Conservation (phyloP, 129 eudicot species). For the Flaveria ramosissima region DNA sequence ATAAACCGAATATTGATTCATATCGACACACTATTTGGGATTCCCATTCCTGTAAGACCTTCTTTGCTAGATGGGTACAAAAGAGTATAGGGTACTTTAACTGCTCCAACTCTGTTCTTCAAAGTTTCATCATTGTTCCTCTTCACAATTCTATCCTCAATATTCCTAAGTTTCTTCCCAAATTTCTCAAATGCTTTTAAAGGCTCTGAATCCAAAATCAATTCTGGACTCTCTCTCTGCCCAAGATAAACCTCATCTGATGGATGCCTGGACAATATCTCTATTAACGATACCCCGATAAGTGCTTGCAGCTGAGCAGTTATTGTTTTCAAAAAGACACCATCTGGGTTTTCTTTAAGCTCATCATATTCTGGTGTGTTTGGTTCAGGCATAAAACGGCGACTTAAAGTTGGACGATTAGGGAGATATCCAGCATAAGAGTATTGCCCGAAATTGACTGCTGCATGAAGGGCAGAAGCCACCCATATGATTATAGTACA, state of each 20-base stretch:
- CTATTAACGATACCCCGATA: conserved; percentile 57
- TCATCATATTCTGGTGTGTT: conserved; percentile 52
- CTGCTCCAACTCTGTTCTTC: conserved; percentile 60
- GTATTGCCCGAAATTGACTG: conserved; percentile 77
- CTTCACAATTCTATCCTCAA: conserved; percentile 41
- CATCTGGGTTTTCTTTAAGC: conserved; percentile 51
- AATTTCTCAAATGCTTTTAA: conserved; percentile 54
- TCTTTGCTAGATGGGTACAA: conserved; percentile 59
- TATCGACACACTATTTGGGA: conserved; percentile 70
- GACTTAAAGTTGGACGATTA: conserved; percentile 63
- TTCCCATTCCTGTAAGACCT: conserved; percentile 79
- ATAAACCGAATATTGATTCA: conserved; percentile 20
- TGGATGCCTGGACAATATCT: conserved; percentile 67
- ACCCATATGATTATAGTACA: conserved; percentile 79
- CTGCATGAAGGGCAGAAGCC: conserved; percentile 81
- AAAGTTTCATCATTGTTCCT: conserved; percentile 47
- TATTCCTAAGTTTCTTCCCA: conserved; percentile 43
- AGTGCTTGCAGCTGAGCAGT: conserved; percentile 52
- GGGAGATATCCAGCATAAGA: conserved; percentile 74
- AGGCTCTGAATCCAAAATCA: conserved; percentile 56
- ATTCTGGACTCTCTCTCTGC: conserved; percentile 54
- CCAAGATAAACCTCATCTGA: conserved; percentile 70
- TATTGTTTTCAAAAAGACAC: conserved; percentile 53
- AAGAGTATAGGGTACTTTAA: conserved; percentile 58
- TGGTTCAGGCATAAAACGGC: conserved; percentile 58